phyloP scores from a whole-genome alignment of 176 grass and related monocot genomes.

The Triticum urartu region DNA sequence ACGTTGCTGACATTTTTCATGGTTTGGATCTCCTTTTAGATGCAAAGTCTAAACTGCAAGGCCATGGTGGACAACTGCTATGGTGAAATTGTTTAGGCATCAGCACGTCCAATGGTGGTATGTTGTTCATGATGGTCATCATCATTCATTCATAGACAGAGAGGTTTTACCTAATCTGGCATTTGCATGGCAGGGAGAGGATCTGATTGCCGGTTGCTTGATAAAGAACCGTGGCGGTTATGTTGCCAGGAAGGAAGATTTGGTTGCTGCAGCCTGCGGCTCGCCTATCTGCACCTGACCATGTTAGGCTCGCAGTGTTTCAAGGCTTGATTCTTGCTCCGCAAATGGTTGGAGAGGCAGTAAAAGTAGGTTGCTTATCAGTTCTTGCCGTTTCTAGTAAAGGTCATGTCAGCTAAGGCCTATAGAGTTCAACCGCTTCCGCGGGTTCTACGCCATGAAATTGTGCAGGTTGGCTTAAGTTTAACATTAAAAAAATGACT shows the following conservation, averaged over 20 bases:
- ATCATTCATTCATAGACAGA: neutral
- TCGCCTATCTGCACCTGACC: conserved; percentile 57
- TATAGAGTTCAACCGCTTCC: conserved; percentile 58
- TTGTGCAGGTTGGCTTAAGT: conserved; percentile 56
- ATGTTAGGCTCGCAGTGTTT: no score
- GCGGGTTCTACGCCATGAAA: conserved; percentile 58
- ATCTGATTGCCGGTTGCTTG: conserved; percentile 87
- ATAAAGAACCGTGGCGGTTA: conserved; percentile 98
- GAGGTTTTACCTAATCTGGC: neutral
- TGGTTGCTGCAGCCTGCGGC: conserved; percentile 74
- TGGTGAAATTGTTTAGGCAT: conserved; percentile 89
- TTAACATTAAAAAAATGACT: neutral
- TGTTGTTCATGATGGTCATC: conserved; percentile 4
- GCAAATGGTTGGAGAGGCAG: conserved; percentile 85
- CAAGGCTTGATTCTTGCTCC: conserved; percentile 59
- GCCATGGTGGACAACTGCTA: conserved; percentile 99
- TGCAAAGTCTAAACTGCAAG: conserved; percentile 70
- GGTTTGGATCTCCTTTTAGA: conserved; percentile 35
- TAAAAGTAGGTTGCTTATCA: conserved; percentile 47
- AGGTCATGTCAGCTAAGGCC: no score
- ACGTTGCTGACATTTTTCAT: neutral
- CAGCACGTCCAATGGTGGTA: conserved; percentile 81
- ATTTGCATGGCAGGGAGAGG: conserved; percentile 64
- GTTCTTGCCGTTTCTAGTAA: conserved; percentile 48
- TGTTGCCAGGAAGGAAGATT: conserved; percentile 73